phyloP scores from a whole-genome alignment of 768 basidiomycete genomes.

The Mycena albidolilacea region DNA sequence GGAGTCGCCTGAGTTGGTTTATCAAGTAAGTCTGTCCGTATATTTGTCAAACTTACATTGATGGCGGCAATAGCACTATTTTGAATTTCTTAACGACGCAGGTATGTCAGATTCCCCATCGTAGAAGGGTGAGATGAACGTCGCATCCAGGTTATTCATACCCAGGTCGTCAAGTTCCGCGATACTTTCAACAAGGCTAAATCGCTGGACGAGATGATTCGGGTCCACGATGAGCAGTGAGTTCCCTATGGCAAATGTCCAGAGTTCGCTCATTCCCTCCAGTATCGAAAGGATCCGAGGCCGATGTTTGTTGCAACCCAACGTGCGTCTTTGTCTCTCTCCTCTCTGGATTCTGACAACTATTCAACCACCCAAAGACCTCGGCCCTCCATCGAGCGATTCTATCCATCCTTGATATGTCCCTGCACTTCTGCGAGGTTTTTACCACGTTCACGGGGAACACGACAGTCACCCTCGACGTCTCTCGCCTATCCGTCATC shows the following conservation, averaged over 20 bases:
- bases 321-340: slow-evolving; percentile 56
- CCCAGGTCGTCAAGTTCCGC: slow-evolving; percentile 74
- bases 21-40: slow-evolving; percentile 73
- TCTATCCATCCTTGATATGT: slow-evolving; percentile 80
- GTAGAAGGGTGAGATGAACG: not conserved
- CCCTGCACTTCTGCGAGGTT: slow-evolving; percentile 76
- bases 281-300: slow-evolving; percentile 75
- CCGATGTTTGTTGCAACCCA: slow-evolving; percentile 74
- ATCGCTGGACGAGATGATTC: slow-evolving; percentile 85
- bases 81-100: slow-evolving; percentile 82
- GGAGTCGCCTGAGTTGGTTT: slow-evolving; percentile 87
- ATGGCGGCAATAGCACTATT: slow-evolving; percentile 61
- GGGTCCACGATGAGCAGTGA: slow-evolving; percentile 78
- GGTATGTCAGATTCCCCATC: slow-evolving; percentile 55
- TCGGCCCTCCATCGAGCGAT: slow-evolving; percentile 76
- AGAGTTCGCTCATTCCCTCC: slow-evolving; percentile 16
- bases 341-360: not conserved
- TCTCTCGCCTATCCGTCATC: slow-evolving; percentile 64
- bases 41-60: slow-evolving; percentile 9
- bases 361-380: slow-evolving; percentile 59
- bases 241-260: slow-evolving; percentile 44
- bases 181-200: slow-evolving; percentile 64
- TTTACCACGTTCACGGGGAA: slow-evolving; percentile 75
- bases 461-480: slow-evolving; percentile 71
- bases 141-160: slow-evolving; percentile 74